Conservation (phyloP, 2,329 filamentous ascomycete genomes). For the Arthrobotrys iridis region DNA sequence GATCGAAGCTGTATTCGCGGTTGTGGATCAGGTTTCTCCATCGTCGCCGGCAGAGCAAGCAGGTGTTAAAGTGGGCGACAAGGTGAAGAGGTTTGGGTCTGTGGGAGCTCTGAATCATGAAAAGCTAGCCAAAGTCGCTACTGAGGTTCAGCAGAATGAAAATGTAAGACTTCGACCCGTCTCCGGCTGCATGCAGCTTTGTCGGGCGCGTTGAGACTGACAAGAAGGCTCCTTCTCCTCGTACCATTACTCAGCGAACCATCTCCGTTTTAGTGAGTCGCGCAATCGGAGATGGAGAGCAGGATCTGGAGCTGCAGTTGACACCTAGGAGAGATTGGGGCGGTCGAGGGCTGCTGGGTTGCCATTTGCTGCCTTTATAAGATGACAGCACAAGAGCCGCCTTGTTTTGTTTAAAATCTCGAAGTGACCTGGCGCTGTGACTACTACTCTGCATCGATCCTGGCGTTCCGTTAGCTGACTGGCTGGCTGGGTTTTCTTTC, state of each 20-base stretch:
- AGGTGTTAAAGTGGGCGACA: slow-evolving; percentile 80
- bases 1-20: slow-evolving; percentile 78
- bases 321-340: slow-evolving; percentile 86
- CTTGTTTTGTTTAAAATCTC: background rate
- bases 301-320: slow-evolving; percentile 62
- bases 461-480: too few relatives aligned
- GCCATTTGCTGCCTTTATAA: slow-evolving; percentile 84
- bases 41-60: slow-evolving; percentile 84
- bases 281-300: slow-evolving; percentile 50
- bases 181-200: background rate
- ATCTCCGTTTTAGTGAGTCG: slow-evolving; percentile 57
- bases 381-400: background rate
- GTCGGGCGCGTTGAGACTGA: background rate
- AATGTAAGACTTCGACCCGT: slow-evolving; percentile 70
- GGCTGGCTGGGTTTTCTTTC: too few relatives aligned
- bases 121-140: slow-evolving; percentile 82
- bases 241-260: slow-evolving; percentile 44
- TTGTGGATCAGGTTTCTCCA: slow-evolving; percentile 81
- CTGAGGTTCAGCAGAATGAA: slow-evolving; percentile 88
- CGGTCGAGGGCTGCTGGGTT: slow-evolving; percentile 86
- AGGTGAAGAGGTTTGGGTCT: slow-evolving; percentile 83
- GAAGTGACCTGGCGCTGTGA: background rate
- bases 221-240: too few relatives aligned
- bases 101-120: slow-evolving; percentile 88
- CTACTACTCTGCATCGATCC: slow-evolving; percentile 24